Percentiles rank a stretch among this genome's conserved stretches.
Evolutionary conservation across 176 grass and related monocot species (phyloP).

Genomic region (Bolboschoenus planiculmis): DNA sequence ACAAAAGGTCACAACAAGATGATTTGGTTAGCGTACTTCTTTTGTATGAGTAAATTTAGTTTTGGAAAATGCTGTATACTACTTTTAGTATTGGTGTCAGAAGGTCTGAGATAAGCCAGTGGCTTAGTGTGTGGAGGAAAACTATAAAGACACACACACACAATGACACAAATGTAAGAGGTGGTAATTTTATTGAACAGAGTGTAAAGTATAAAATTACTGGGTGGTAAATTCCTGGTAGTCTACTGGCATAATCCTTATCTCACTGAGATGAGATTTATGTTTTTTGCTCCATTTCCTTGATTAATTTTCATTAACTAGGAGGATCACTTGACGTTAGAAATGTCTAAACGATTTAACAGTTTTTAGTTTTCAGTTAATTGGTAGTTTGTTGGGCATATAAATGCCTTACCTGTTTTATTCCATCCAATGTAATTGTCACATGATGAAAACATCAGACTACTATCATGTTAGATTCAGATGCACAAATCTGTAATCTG

Average conservation of each 20-base stretch:
- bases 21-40: too few species aligned
- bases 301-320: neutral
- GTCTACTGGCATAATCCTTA: too few species aligned
- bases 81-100: too few species aligned
- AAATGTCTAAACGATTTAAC: neutral
- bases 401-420: neutral
- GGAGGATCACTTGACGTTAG: neutral
- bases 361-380: neutral
- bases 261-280: neutral
- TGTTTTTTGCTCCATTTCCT: neutral
- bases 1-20: too few species aligned
- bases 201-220: neutral
- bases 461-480: too few species aligned
- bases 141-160: too few species aligned
- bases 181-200: neutral
- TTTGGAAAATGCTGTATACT: too few species aligned
- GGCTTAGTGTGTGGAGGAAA: too few species aligned
- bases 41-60: too few species aligned
- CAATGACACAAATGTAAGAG: neutral
- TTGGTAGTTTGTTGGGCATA: neutral
- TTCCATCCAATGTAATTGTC: neutral
- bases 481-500: too few species aligned
- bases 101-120: too few species aligned
- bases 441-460: neutral
- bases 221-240: too few species aligned